Conservation (phyloP, 1,284 basidiomycete genomes). For the Cryptococcus depauperatus region DNA sequence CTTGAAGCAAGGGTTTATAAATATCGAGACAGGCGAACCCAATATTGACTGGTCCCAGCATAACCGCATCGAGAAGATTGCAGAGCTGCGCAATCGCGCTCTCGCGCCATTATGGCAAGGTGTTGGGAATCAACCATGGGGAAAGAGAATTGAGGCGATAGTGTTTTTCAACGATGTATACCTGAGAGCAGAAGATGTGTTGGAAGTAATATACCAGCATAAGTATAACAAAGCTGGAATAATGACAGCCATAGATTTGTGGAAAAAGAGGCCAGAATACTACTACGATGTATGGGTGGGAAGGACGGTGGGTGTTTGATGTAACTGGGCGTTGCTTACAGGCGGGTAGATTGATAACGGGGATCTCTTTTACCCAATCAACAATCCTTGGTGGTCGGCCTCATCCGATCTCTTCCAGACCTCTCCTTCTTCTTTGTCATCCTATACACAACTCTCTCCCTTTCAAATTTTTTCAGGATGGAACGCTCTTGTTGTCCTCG, state of each 20-base stretch:
- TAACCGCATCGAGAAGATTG: constrained; percentile 42
- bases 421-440: constrained; percentile 19
- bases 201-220: constrained; percentile 43
- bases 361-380: constrained; percentile 46
- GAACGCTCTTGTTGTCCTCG: constrained; percentile 41
- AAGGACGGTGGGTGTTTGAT: constrained; percentile 29
- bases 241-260: constrained; percentile 44
- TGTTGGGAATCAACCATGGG: constrained; percentile 10
- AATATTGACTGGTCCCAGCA: constrained; percentile 32
- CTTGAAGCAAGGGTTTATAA: constrained; percentile 24
- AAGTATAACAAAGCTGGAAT: constrained; percentile 26
- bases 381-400: constrained; percentile 36
- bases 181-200: constrained; percentile 33
- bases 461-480: constrained; percentile 44
- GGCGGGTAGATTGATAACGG: constrained; percentile 33
- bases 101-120: constrained; percentile 39
- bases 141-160: constrained; percentile 25
- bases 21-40: constrained; percentile 29
- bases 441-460: constrained; percentile 30
- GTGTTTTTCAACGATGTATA: constrained; percentile 46
- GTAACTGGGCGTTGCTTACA: constrained; percentile 1
- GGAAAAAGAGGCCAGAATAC: constrained; percentile 36
- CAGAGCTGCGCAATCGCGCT: constrained; percentile 40
- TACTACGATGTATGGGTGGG: constrained; percentile 46
- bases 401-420: constrained; percentile 36